These are phyloP conservation scores for Pseudocercospora ulei DNA, from an alignment of 2,329 filamentous ascomycete species.

Conservation along the genomic window DNA sequence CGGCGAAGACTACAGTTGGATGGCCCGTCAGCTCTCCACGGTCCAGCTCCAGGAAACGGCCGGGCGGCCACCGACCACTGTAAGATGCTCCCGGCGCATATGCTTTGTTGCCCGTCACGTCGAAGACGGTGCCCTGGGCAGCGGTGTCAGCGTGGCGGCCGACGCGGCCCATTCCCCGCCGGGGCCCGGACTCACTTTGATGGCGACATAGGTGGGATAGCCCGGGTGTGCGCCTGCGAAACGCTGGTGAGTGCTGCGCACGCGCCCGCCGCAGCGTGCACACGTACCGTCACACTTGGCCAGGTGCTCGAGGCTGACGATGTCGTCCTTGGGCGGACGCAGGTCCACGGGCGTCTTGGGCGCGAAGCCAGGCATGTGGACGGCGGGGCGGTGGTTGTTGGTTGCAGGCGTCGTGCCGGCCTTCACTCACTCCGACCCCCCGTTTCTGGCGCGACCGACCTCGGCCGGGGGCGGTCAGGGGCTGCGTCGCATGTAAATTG, in stretches of 20 bases:
- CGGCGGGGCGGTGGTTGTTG: not conserved
- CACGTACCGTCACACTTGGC: slow-evolving; percentile 74
- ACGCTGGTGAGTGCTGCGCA: not conserved
- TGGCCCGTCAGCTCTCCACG: not conserved
- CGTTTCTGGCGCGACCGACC: no score
- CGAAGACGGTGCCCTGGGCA: slow-evolving; percentile 75
- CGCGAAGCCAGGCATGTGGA: slow-evolving; percentile 49
- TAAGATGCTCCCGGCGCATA: slow-evolving; percentile 79
- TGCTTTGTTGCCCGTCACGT: slow-evolving; percentile 79
- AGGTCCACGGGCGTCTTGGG: slow-evolving; percentile 68
- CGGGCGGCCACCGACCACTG: slow-evolving; percentile 44
- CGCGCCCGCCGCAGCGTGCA: slow-evolving; percentile 14
- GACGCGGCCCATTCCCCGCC: no score
- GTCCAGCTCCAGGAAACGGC: no score
- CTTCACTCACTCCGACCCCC: no score
- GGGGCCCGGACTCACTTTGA: slow-evolving; percentile 39
- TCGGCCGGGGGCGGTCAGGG: no score
- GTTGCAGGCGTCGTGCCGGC: no score
- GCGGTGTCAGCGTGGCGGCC: slow-evolving; percentile 6
- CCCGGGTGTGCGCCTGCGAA: slow-evolving; percentile 53
- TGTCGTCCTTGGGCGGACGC: slow-evolving; percentile 75
- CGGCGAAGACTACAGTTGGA: slow-evolving; percentile 67
- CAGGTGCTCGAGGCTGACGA: slow-evolving; percentile 70
- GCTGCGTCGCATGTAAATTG: no score
- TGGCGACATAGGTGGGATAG: slow-evolving; percentile 51